Conservation (phyloP, 2,329 filamentous ascomycete species). For the Volutella citrinella region DNA sequence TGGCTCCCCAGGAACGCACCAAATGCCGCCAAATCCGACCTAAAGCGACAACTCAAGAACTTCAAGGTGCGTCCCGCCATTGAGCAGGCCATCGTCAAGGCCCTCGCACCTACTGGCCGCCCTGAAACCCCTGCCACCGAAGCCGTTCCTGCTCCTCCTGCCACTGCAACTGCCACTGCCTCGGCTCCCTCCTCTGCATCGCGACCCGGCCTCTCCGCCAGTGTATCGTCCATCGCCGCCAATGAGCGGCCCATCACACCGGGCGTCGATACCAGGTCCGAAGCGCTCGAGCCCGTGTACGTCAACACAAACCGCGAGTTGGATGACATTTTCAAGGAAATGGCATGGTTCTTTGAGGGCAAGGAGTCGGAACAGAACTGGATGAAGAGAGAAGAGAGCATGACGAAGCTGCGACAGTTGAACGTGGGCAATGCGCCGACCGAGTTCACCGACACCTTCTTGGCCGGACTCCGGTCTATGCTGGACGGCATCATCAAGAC, state of each 20-base stretch:
- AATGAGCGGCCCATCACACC: constrained; percentile 58
- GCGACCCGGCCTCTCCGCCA: constrained; percentile 45
- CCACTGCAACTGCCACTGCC: constrained; percentile 42
- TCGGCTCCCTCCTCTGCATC: constrained; percentile 36
- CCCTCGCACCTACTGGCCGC: constrained; percentile 57
- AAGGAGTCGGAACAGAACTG: constrained; percentile 90
- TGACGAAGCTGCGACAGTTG: constrained; percentile 72
- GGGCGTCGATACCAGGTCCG: constrained; percentile 60
- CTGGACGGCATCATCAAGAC: constrained; percentile 89
- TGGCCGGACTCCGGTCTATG: constrained; percentile 67
- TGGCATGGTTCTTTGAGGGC: constrained; percentile 80
- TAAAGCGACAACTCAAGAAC: constrained; percentile 81
- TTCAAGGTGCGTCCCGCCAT: constrained; percentile 87
- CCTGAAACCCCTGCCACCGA: constrained; percentile 40
- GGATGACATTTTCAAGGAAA: constrained; percentile 82
- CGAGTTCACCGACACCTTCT: constrained; percentile 70
- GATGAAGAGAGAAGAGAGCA: constrained; percentile 78
- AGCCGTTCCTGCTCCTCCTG: constrained; percentile 40
- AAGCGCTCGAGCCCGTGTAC: constrained; percentile 75
- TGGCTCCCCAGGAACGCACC: constrained; percentile 65
- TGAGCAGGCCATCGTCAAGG: constrained; percentile 74
- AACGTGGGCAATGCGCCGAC: constrained; percentile 79
- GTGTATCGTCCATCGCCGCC: constrained; percentile 46
- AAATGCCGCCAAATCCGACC: constrained; percentile 78
- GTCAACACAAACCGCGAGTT: constrained; percentile 82